These are phyloP conservation scores for Sabuloglossum arenarium DNA, from an alignment of 495 filamentous ascomycete genomes.

Conservation along the genomic window DNA sequence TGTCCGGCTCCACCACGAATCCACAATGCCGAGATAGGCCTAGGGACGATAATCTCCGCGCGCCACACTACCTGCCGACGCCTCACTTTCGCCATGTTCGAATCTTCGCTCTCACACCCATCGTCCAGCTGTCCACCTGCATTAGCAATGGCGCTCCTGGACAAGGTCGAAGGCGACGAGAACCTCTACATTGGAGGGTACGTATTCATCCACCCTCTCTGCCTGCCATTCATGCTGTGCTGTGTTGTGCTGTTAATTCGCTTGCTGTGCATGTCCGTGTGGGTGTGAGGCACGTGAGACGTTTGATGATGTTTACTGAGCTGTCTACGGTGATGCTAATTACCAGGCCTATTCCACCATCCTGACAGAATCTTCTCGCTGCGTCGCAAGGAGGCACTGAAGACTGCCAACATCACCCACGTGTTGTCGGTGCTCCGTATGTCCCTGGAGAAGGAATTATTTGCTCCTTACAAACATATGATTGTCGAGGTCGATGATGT, in stretches of 20 bases:
- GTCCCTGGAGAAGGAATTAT: constrained; percentile 30
- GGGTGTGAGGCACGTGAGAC: neutral
- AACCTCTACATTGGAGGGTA: constrained; percentile 74
- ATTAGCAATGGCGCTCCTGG: constrained; percentile 17
- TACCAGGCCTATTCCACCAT: neutral
- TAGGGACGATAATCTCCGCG: neutral
- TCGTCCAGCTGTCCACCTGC: neutral
- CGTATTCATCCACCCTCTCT: neutral
- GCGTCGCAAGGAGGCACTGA: constrained; percentile 41
- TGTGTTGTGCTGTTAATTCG: neutral
- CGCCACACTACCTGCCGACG: neutral
- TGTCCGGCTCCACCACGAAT: too few relatives aligned
- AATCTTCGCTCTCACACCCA: neutral
- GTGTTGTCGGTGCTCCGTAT: constrained; percentile 62
- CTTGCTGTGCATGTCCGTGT: neutral
- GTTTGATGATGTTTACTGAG: neutral
- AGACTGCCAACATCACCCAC: constrained; percentile 63
- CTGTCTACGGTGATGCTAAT: neutral
- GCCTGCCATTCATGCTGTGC: neutral
- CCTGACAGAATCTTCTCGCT: constrained; percentile 49
- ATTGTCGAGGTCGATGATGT: constrained; percentile 73
- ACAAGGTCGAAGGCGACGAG: constrained; percentile 42
- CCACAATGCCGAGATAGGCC: too few relatives aligned
- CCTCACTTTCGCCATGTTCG: neutral
- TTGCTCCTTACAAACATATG: constrained; percentile 42